Percentiles rank a stretch among this genome's conserved stretches.
Evolutionary conservation across 192 early-diverging fungal genomes (phyloP).

Genomic region (Pecoramyces ruminantium): DNA sequence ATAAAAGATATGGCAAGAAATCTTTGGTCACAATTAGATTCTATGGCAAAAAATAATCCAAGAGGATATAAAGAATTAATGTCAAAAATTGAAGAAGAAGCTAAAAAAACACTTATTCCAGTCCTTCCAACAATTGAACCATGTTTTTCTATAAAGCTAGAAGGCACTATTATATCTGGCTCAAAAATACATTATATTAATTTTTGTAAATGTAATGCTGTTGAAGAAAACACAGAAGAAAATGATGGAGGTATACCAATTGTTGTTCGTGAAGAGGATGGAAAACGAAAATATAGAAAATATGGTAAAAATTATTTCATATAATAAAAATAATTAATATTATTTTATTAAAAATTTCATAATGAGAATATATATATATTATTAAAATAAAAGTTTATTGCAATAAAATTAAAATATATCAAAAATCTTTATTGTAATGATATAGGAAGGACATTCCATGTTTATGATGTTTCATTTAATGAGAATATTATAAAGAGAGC

Average conservation of each 20-base stretch:
- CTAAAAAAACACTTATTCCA: background rate
- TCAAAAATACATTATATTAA: background rate
- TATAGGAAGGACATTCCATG: background rate
- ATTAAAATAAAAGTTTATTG: no score
- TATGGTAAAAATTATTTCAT: background rate
- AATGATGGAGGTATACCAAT: background rate
- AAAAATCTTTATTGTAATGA: background rate
- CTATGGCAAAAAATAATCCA: background rate
- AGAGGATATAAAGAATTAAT: background rate
- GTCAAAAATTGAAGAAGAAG: background rate
- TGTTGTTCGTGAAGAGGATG: background rate
- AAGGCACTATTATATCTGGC: background rate
- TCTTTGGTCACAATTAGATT: background rate
- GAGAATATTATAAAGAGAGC: background rate
- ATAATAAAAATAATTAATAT: no score
- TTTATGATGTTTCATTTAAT: background rate
- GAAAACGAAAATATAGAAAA: background rate
- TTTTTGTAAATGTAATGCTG: background rate
- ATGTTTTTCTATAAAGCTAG: background rate
- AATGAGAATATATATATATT: no score
- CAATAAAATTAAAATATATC: no score
- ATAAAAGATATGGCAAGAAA: background rate
- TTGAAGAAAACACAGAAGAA: background rate
- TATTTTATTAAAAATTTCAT: no score
- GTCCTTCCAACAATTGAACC: background rate